Base-by-base conservation (phyloP, 345 rosid species). In the Salix udensis region DNA sequence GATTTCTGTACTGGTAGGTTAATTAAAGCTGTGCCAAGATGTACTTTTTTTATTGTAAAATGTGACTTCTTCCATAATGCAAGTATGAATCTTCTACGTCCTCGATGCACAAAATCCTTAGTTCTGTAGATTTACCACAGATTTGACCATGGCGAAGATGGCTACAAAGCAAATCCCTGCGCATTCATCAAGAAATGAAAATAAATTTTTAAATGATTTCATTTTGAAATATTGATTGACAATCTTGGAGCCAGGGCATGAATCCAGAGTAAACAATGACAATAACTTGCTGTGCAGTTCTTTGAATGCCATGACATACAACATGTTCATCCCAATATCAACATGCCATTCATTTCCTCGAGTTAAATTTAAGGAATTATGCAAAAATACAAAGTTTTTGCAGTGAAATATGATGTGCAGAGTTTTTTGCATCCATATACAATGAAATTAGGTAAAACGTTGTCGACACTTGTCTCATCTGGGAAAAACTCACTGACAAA, bases 401-500 rank as follows among this genome's bases (percentile, higher is more conserved):
- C 26, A 55, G 8, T 55, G 13, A n/a, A 55, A 21, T 55, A 55
- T n/a, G 62, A 55, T 31, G 34, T 4, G 34, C 34, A 31, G 34
- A 31, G 34, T 31, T 31, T 31, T 31, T 31, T 36, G 71, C 42
- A 79, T 61, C 73, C 78, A 68, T 67, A 76, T 28, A 48, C 55
- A 53, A 70, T 37, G 31, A 37, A 13, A 24, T 68, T 21, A 70
- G 44, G 48, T 55, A 28, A 65, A 44, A 42, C n/a, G 58, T 52
- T 50, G 77, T 83, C 79, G 67, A 68, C 53, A 53, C 74, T 66
- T 53, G 66, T 39, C 65, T 52, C 84, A 82, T 78, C 70, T 65
- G 78, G 74, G 72, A 68, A 74, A 79, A 77, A 72, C 74, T 73
- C 28, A 72, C 77, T 81, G 1, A 78, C 81, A 80, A 85, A 80